Conservation (phyloP, 306 rosid species). For the apple (Malus domestica) region DNA sequence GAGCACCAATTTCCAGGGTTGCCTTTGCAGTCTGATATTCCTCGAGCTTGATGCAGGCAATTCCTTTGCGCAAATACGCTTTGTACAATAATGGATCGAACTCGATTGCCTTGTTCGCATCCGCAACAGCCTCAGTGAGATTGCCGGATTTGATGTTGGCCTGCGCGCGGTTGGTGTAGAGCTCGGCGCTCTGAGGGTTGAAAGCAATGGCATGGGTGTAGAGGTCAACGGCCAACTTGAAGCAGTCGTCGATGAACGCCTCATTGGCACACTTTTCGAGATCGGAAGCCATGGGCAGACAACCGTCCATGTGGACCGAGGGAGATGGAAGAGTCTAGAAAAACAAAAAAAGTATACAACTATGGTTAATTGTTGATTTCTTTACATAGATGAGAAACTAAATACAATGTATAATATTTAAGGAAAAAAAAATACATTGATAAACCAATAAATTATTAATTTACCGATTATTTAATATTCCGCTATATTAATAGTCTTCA, state of each 20-base stretch:
- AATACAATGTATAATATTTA: too few relatives aligned
- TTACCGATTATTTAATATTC: too few relatives aligned
- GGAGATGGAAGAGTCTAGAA: conserved; percentile 22
- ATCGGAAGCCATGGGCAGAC: conserved; percentile 69
- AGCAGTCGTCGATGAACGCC: conserved; percentile 23
- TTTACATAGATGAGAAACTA: too few relatives aligned
- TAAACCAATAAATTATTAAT: too few relatives aligned
- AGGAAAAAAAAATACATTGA: too few relatives aligned
- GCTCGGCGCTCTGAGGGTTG: conserved; percentile 45
- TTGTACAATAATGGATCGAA: conserved; percentile 47
- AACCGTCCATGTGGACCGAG: background rate
- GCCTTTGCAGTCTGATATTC: conserved; percentile 84
- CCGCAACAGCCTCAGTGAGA: conserved; percentile 73
- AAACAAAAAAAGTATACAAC: background rate
- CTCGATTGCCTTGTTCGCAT: conserved; percentile 79
- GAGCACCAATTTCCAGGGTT: conserved; percentile 62
- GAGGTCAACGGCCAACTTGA: conserved; percentile 49
- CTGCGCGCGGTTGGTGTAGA: conserved; percentile 77
- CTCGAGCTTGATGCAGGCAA: conserved; percentile 75
- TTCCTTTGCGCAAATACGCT: conserved; percentile 82
- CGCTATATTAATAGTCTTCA: too few relatives aligned
- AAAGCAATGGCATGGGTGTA: conserved; percentile 55
- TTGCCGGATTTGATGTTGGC: conserved; percentile 70
- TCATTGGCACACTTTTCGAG: conserved; percentile 58
- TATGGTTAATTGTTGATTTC: too few relatives aligned